Evolutionary conservation across 495 filamentous ascomycete genomes (phyloP), one percentile per base, ranked within the genome.

Genomic region (Neurospora sp.): DNA sequence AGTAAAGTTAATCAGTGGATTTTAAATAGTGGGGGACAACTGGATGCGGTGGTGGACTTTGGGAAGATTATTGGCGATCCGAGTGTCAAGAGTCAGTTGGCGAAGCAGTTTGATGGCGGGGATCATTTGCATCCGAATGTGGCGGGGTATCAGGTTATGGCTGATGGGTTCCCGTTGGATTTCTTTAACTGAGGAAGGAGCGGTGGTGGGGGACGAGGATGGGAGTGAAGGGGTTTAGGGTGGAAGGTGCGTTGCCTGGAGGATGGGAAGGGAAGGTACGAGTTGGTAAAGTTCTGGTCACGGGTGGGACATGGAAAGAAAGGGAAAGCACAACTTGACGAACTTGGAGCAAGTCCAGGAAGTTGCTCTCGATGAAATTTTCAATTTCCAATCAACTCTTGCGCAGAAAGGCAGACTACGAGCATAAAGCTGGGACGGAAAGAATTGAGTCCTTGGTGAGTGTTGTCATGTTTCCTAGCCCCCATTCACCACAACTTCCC

Each of bases 111-210:
- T 77, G 87, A 93, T 73, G 87, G 89, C 4, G 91, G 91, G 0
- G 91, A 93, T 80, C 88, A 88, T 76, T 78, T 94, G 76, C 91
- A 94, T 83, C 90, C 90, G 0, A 93, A 90, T 80, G 85, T 83
- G n/a, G 83, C 78, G 8, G 90, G 88, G 0, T 93, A 88, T 78
- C 82, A 89, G 76, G 85, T 83, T 0, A 84, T 93, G 76, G 91
- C 89, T 5, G 83, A 87, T 76, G 78, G 80, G 41, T 90, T 92
- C 74, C 88, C 87, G 4, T 73, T 92, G 73, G 83, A 83, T 9
- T 75, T 92, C 12, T 89, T 92, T 48, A 76, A 77, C 44, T 69
- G 27, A 61, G 27, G 27, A 61, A 35, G 22, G 22, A 1, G 12
- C 12, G 27, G 5, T 8, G 12, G 53, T 16, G 27, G 27, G 27